Conservation (phyloP, 169 alveolate species). For the Eimeria zaria region DNA sequence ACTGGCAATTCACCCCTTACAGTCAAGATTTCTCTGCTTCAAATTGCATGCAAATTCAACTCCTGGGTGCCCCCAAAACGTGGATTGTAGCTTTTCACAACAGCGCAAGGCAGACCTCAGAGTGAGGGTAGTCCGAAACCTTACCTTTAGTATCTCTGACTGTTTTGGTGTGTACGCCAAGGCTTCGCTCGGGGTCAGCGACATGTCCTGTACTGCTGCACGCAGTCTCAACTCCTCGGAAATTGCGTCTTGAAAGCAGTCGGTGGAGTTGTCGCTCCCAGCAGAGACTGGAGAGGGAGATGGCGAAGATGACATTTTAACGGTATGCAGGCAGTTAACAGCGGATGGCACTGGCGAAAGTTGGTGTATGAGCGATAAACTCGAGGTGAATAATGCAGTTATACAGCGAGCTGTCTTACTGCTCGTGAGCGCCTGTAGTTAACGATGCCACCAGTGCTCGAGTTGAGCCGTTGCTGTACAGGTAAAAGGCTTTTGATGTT, state of each 20-base stretch:
- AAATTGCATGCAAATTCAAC: not conserved
- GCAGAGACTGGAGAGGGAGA: slow-evolving; percentile 62
- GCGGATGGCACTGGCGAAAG: not conserved
- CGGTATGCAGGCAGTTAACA: not conserved
- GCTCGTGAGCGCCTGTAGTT: not conserved
- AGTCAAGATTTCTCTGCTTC: not conserved
- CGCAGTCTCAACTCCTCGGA: slow-evolving; percentile 61
- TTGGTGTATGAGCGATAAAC: not conserved
- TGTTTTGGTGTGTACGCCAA: slow-evolving; percentile 52
- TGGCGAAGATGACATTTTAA: slow-evolving; percentile 36
- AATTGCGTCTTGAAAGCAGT: slow-evolving; percentile 46
- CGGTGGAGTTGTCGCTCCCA: slow-evolving; percentile 72
- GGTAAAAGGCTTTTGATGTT: not conserved
- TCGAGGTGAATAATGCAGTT: not conserved
- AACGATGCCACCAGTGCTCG: not conserved
- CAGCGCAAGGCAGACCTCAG: not conserved
- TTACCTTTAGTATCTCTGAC: slow-evolving; percentile 64
- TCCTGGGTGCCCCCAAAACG: not conserved
- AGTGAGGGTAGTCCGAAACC: not conserved
- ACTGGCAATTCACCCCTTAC: not conserved
- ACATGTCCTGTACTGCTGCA: not conserved
- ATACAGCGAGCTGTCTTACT: not conserved
- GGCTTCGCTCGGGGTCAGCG: slow-evolving; percentile 60
- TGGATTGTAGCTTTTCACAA: not conserved
- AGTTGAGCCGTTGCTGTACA: not conserved